Evolutionary conservation across 2,329 filamentous ascomycete genomes (phyloP), one percentile per base, ranked within the genome.

Genomic region (Exophiala sideris): DNA sequence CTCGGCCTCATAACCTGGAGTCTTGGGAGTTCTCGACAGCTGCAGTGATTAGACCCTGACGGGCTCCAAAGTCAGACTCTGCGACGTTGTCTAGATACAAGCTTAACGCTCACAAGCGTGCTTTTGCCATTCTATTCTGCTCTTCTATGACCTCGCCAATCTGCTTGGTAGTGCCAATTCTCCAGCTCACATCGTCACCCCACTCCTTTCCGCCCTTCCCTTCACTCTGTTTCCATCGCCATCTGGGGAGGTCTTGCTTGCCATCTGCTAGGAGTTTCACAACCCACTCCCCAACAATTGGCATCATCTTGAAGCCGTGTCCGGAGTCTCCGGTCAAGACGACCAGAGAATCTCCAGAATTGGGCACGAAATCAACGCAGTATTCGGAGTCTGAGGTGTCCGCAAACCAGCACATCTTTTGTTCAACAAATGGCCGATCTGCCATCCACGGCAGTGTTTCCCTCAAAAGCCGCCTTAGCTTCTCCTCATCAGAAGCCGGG

Each of bases 261-360:
- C 71, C 68, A 1, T 72, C 67, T 18, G 73, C 69, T 0, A 84
- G 47, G 4, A 84, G 60, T 9, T 75, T 70, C 40, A 67, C 70
- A 1, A 83, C 75, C 73, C 79, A 84, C n/a, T 69, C 65, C 0
- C 82, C 81, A n/a, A 82, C 70, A 20, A 83, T 73, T 0, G 81
- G 82, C 45, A 85, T 73, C 79, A 84, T 82, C 67, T 85, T 84
- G 66, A 84, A 84, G 0, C 77, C 80, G 62, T 85, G 82, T 0
- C 81, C 82, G 1, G 81, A 85, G 61, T 85, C 82, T 0, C 82
- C 82, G 0, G 79, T 76, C 0, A 79, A 58, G 0, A 83, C 63
- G 2, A 85, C 66, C 2, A 84, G 70, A 0, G 73, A 76, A 1
- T 69, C 67, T 1, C 67, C 65, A 0, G 73, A 79, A 0, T 70